phyloP scores from a whole-genome alignment of 2,329 filamentous ascomycete genomes.

The Paracoccidioides lutzii region DNA sequence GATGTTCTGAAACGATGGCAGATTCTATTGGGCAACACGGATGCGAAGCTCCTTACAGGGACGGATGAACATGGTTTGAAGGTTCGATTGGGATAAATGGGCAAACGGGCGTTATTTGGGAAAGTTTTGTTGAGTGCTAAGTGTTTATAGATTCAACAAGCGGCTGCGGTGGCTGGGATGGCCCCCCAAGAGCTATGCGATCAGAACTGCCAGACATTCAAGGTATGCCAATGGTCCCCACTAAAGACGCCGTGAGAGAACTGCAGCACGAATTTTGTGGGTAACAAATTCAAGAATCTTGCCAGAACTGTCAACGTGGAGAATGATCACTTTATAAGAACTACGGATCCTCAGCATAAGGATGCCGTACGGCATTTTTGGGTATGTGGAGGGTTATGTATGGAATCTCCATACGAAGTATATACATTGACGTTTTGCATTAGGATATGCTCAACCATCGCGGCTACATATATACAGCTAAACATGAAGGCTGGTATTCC shows the following conservation, averaged over 20 bases:
- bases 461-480: conserved; percentile 69
- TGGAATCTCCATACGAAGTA: not conserved
- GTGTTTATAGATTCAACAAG: conserved; percentile 56
- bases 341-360: conserved; percentile 70
- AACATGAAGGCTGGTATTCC: conserved; percentile 92
- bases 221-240: conserved; percentile 34
- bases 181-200: conserved; percentile 81
- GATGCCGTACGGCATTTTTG: conserved; percentile 83
- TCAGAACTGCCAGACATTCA: conserved; percentile 65
- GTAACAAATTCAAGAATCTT: conserved; percentile 38
- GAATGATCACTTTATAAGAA: conserved; percentile 83
- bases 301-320: conserved; percentile 56
- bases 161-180: conserved; percentile 57
- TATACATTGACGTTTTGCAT: not conserved
- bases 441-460: conserved; percentile 57
- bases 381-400: conserved; percentile 32
- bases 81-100: conserved; percentile 22
- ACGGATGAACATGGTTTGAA: conserved; percentile 98
- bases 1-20: conserved; percentile 93
- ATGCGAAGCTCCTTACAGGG: conserved; percentile 69
- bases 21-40: conserved; percentile 51
- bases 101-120: not conserved
- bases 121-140: conserved; percentile 10
- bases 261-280: not conserved
- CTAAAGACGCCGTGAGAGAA: not conserved